Percentiles rank a stretch among this genome's conserved stretches.
Evolutionary conservation across 495 filamentous ascomycete species (phyloP).

Genomic region (Rhypophila decipiens): DNA sequence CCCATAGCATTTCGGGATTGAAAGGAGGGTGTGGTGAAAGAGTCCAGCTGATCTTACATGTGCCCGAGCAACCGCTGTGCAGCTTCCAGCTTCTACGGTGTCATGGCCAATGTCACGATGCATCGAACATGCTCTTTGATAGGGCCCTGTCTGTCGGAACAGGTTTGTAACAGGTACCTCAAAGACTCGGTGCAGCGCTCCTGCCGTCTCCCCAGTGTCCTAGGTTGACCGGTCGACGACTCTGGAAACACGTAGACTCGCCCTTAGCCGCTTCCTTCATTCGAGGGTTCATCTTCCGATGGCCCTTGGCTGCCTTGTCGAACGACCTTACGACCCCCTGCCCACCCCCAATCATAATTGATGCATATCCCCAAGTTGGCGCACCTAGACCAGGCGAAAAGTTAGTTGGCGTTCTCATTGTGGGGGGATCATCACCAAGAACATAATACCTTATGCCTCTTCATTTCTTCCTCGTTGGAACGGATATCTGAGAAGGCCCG

Average conservation of each 20-base stretch:
- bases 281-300: not conserved
- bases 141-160: constrained; percentile 9
- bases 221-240: not conserved
- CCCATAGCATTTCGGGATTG: constrained; percentile 8
- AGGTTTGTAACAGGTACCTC: constrained; percentile 9
- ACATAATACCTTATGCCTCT: too few relatives aligned
- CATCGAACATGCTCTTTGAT: constrained; percentile 4
- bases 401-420: too few relatives aligned
- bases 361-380: too few relatives aligned
- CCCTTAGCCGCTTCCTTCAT: not conserved
- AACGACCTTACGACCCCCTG: too few relatives aligned
- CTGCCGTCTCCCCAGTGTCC: not conserved
- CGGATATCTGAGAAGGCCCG: not conserved
- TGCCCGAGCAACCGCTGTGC: constrained; percentile 12
- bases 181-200: not conserved
- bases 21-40: constrained; percentile 2
- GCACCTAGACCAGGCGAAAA: too few relatives aligned
- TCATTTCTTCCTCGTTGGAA: not conserved
- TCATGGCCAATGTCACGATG: constrained; percentile 5
- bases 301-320: not conserved
- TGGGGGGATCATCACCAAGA: too few relatives aligned
- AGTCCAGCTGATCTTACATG: constrained; percentile 25
- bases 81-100: constrained; percentile 1
- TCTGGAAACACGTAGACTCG: not conserved
- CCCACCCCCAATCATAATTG: too few relatives aligned